Percentiles rank a stretch among this genome's conserved stretches.
phyloP scores from a whole-genome alignment of 2,329 filamentous ascomycete species.

The Eurotiales sp. region DNA sequence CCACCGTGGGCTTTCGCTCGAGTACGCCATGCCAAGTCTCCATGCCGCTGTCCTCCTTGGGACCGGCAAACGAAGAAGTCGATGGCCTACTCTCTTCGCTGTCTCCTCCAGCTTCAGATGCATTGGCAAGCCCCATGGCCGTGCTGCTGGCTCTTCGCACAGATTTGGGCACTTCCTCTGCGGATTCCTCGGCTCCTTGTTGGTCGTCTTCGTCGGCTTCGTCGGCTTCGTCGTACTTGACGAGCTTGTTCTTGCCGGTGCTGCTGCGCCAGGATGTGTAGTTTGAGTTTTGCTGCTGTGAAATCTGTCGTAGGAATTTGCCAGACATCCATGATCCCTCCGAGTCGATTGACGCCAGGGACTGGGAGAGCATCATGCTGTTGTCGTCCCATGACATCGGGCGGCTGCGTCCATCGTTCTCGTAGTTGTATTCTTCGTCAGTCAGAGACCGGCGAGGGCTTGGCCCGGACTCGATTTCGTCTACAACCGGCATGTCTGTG shows the following conservation, averaged over 20 bases:
- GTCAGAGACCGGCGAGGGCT: slow-evolving; percentile 21
- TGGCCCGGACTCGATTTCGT: slow-evolving; percentile 13
- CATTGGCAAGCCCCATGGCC: slow-evolving; percentile 53
- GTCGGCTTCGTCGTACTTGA: slow-evolving; percentile 52
- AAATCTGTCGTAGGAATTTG: slow-evolving; percentile 53
- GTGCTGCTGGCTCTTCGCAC: slow-evolving; percentile 43
- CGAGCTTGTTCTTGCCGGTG: slow-evolving; percentile 41
- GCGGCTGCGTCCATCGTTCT: slow-evolving; percentile 24
- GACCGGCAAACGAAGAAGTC: not conserved
- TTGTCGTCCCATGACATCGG: slow-evolving; percentile 38
- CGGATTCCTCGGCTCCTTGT: slow-evolving; percentile 37
- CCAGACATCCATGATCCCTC: slow-evolving; percentile 96
- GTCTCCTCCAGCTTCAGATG: no score
- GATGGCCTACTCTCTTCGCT: slow-evolving; percentile 21
- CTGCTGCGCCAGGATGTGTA: slow-evolving; percentile 38
- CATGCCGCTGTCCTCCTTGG: slow-evolving; percentile 25
- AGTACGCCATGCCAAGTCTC: slow-evolving; percentile 51
- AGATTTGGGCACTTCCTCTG: slow-evolving; percentile 22
- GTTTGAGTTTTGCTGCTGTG: slow-evolving; percentile 30
- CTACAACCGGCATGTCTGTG: slow-evolving; percentile 15
- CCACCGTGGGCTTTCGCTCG: slow-evolving; percentile 59
- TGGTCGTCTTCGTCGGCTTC: slow-evolving; percentile 51
- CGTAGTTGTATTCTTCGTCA: slow-evolving; percentile 28
- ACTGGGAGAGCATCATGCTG: slow-evolving; percentile 63
- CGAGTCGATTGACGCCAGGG: slow-evolving; percentile 88